Conservation (phyloP, 108 stramenopile genomes). For the Cylindrotheca closterium region DNA sequence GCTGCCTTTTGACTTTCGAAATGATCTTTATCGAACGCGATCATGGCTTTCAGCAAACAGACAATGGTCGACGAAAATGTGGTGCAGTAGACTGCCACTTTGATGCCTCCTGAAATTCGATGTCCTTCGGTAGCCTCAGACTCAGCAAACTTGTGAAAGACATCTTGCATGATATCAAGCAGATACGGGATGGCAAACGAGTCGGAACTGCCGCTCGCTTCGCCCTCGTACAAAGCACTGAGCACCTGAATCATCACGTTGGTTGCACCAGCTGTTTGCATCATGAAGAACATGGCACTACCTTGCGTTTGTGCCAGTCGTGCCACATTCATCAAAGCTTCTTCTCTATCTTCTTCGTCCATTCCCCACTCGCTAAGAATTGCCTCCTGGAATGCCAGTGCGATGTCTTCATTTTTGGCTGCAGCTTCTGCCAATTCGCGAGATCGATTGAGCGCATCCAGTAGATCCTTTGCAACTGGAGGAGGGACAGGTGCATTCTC, state of each 20-base stretch:
- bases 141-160: constrained; percentile 58
- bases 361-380: constrained; percentile 75
- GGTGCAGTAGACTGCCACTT: constrained; percentile 82
- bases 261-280: constrained; percentile 82
- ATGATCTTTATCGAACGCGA: constrained; percentile 46
- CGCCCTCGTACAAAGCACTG: constrained; percentile 47
- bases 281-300: constrained; percentile 85
- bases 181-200: constrained; percentile 67
- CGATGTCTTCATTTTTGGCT: constrained; percentile 55
- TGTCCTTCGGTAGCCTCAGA: constrained; percentile 72
- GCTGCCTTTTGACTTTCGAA: constrained; percentile 50
- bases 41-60: constrained; percentile 57
- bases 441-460: constrained; percentile 53
- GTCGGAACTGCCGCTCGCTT: constrained; percentile 45
- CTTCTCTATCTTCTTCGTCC: constrained; percentile 69
- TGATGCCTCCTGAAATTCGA: constrained; percentile 67
- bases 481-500: constrained; percentile 39
- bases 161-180: constrained; percentile 56
- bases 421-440: constrained; percentile 50
- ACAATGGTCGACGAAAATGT: constrained; percentile 78
- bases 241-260: constrained; percentile 63
- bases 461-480: constrained; percentile 37
- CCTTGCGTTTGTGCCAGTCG: constrained; percentile 61
- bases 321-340: constrained; percentile 51
- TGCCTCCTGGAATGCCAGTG: constrained; percentile 80